Percentiles rank a stretch among this genome's conserved stretches.
These are phyloP conservation scores for Fusarium musae DNA, from an alignment of 2,329 filamentous ascomycete genomes.

Conservation along the genomic window DNA sequence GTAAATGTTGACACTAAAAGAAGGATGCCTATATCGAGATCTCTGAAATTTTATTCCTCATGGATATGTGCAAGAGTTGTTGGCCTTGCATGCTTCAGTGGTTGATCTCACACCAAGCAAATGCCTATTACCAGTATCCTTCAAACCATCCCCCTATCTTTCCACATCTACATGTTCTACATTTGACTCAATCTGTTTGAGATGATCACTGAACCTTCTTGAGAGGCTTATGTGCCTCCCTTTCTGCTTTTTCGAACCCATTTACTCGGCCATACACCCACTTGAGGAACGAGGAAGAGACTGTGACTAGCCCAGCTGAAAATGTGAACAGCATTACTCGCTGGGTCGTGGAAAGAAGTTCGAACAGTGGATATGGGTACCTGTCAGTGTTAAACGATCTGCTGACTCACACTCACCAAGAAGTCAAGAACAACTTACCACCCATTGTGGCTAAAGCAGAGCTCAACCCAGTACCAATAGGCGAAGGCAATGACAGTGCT, in stretches of 20 bases:
- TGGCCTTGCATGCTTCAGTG: background rate
- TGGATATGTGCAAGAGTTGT: background rate
- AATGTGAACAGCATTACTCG: slow-evolving; percentile 75
- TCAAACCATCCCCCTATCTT: background rate
- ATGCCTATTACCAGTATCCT: background rate
- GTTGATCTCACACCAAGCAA: background rate
- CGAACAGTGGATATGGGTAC: slow-evolving; percentile 91
- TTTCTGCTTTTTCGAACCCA: slow-evolving; percentile 57
- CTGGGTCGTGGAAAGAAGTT: slow-evolving; percentile 71
- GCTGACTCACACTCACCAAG: too few species aligned
- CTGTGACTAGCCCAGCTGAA: slow-evolving; percentile 77
- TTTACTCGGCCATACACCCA: slow-evolving; percentile 76
- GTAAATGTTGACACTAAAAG: background rate
- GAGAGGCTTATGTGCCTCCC: slow-evolving; percentile 45
- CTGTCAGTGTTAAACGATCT: slow-evolving; percentile 52
- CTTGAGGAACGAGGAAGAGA: slow-evolving; percentile 75
- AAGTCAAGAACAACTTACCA: slow-evolving; percentile 56
- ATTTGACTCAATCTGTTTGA: background rate
- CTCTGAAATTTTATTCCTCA: background rate
- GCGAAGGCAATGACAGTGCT: slow-evolving; percentile 69
- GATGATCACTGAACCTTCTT: slow-evolving; percentile 46
- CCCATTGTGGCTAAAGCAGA: slow-evolving; percentile 75
- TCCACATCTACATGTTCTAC: background rate
- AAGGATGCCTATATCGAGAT: background rate
- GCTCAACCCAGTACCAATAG: slow-evolving; percentile 84